phyloP scores from a whole-genome alignment of 1,139 yeast genomes.

The Candida tunisiensis region DNA sequence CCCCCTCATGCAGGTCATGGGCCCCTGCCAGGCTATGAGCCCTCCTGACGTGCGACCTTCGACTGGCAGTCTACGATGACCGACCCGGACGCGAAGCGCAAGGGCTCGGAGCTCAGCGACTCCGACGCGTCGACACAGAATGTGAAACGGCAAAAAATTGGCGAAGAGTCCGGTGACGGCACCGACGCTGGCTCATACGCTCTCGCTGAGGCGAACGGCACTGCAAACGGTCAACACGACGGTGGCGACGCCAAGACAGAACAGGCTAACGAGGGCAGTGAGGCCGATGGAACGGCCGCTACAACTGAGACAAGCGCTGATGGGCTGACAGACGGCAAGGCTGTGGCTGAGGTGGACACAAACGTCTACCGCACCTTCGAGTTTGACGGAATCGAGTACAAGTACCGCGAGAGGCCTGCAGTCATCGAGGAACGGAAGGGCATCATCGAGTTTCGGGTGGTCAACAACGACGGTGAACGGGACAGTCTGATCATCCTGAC shows the following conservation, averaged over 20 bases:
- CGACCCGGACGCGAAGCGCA: not conserved
- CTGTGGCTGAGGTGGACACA: no score
- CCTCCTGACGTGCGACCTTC: no score
- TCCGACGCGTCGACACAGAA: not conserved
- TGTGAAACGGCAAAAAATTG: slow-evolving; percentile 1
- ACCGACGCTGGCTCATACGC: no score
- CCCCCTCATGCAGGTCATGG: no score
- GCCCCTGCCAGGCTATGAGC: no score
- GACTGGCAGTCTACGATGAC: no score
- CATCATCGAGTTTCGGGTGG: slow-evolving; percentile 85
- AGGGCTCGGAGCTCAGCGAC: not conserved
- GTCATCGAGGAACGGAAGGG: slow-evolving; percentile 88
- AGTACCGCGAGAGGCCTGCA: slow-evolving; percentile 84
- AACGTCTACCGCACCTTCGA: slow-evolving; percentile 28
- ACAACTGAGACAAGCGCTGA: no score
- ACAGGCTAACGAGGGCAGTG: slow-evolving; percentile 10
- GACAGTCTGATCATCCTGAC: slow-evolving; percentile 86
- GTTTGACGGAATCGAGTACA: slow-evolving; percentile 68
- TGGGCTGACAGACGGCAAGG: no score
- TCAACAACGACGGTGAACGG: slow-evolving; percentile 77
- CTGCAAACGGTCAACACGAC: not conserved
- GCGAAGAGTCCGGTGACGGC: slow-evolving; percentile 2
- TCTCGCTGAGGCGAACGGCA: no score
- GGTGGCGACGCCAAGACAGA: not conserved
- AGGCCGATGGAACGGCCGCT: slow-evolving; percentile 7